Percentiles rank a stretch among this genome's conserved stretches.
phyloP scores from a whole-genome alignment of 73 alveolate genomes.

The Paramecium primaurelia region DNA sequence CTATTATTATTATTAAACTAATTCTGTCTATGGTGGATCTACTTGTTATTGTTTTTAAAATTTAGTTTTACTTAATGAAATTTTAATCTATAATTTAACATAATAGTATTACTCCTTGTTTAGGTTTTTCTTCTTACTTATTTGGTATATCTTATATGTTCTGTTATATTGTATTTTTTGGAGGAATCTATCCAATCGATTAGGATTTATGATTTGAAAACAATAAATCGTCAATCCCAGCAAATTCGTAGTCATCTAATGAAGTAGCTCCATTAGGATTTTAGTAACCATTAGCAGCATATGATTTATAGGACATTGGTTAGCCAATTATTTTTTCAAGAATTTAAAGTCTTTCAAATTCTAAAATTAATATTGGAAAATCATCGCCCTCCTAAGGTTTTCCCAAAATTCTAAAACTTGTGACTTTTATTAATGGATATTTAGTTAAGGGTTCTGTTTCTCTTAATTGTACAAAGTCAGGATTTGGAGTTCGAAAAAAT shows the following conservation, averaged over 20 bases:
- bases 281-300: background rate
- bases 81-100: background rate
- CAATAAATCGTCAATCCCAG: background rate
- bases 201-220: background rate
- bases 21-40: background rate
- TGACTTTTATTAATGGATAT: background rate
- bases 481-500: background rate
- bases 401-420: background rate
- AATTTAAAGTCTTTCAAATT: background rate
- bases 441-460: background rate
- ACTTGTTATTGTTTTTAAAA: background rate
- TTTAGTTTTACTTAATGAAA: background rate
- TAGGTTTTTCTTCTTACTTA: background rate
- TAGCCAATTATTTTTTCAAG: background rate
- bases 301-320: conserved; percentile 1
- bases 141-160: background rate
- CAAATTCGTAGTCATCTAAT: background rate
- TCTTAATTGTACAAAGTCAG: background rate
- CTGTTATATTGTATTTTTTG: background rate
- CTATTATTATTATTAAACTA: background rate
- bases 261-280: background rate
- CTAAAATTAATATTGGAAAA: background rate
- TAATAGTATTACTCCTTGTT: background rate
- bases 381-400: background rate
- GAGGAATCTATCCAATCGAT: background rate